These are phyloP conservation scores for Russula sp. DNA, from an alignment of 768 basidiomycete species.

Conservation along the genomic window DNA sequence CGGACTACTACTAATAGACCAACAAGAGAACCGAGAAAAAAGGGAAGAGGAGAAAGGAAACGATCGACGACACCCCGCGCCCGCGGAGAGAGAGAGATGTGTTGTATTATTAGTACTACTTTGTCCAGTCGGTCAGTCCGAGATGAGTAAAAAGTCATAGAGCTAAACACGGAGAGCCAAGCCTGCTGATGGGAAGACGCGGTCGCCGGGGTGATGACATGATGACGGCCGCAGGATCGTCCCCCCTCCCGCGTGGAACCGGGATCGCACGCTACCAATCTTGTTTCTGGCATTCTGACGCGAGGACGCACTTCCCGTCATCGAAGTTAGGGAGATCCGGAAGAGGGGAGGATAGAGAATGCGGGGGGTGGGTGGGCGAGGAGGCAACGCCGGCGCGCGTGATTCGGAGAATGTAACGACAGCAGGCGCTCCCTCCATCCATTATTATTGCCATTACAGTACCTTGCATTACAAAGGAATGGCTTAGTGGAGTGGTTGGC, in stretches of 20 bases:
- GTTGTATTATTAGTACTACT: no score
- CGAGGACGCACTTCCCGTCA: background rate
- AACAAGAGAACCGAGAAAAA: background rate
- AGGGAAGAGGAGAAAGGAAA: background rate
- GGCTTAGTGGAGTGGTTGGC: no score
- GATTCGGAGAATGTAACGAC: no score
- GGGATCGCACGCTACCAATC: slow-evolving; percentile 7
- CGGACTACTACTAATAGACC: background rate
- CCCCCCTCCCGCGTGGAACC: slow-evolving; percentile 30
- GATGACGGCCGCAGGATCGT: slow-evolving; percentile 2
- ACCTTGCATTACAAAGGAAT: no score
- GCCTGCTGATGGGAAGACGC: background rate
- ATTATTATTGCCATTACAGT: no score
- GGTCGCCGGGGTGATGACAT: background rate
- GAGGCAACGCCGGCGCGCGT: background rate
- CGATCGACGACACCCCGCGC: no score
- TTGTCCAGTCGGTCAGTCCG: no score
- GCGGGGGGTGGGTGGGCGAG: background rate
- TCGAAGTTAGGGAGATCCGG: slow-evolving; percentile 12
- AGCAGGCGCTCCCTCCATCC: no score
- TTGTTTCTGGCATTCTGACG: background rate
- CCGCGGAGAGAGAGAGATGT: no score
- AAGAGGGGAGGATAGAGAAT: background rate
- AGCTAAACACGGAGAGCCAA: no score
- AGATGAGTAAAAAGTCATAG: no score